Base-by-base conservation (phyloP, 1,284 basidiomycete species). In the Grifola frondosa region DNA sequence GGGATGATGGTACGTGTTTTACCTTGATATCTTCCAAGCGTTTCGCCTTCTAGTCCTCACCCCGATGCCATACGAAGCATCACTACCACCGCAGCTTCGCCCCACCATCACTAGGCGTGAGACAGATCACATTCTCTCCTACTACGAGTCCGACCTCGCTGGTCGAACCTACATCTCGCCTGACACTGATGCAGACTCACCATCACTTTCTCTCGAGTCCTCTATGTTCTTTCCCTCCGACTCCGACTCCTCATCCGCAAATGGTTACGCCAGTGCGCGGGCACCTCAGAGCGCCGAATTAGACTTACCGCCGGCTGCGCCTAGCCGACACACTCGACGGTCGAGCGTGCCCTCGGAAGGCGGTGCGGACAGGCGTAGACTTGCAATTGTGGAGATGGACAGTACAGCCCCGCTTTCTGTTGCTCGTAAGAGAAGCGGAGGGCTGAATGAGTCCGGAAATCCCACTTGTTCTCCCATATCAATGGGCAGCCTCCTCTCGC, bases 361-460 rank as follows among this genome's bases (percentile, higher is more conserved):
- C 48, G 74, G 74, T 52, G 66, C 73, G 37, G 83, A 85, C 65
- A 77, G 82, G 57, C 73, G 84, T 44, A 71, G 80, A 47, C 66
- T 85, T 40, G 80, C 80, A 23, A 80, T 88, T 55, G 77, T 87
- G 34, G 71, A 84, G 61, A 68, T 80, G 68, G 75, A 69, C 57
- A 46, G 56, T 16, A 37, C 37, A n/a, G 40, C 58, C 15, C 49
- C 58, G 32, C 46, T 39, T 17, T 58, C 48, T 37, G 45, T 53
- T 19, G 34, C 46, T 24, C 56, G 57, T 44, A 48, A 54, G 50
- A 61, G 58, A 46, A 58, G 49, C 55, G 53, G 30, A 20, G 37
- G 46, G 12, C 20, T 37, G 24, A 35, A 53, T 13, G 42, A 49
- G 12, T 17, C 19, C 29, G 32, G 44, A 15, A 20, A 12, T 29